These are phyloP conservation scores for Cercospora nicotianae DNA, from an alignment of 2,329 filamentous ascomycete genomes.

Conservation along the genomic window DNA sequence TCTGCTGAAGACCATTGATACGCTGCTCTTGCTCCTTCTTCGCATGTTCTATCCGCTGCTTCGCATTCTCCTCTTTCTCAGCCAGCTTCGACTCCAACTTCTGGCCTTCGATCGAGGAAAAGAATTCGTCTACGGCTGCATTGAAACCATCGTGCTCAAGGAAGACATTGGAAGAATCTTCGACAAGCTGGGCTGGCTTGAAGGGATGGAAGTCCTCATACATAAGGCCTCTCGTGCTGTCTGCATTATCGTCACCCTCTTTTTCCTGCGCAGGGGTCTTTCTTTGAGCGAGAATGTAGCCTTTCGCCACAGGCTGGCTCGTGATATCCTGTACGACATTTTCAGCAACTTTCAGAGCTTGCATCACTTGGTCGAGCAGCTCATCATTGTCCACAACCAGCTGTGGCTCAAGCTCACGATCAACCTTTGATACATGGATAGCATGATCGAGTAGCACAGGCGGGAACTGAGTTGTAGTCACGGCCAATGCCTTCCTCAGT, in stretches of 20 bases:
- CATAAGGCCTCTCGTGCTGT: conserved; percentile 54
- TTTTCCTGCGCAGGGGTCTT: conserved; percentile 26
- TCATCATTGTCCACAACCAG: conserved; percentile 67
- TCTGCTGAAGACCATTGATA: conserved; percentile 77
- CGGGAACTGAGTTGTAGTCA: conserved; percentile 84
- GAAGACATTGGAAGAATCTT: conserved; percentile 64
- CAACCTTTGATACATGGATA: conserved; percentile 68
- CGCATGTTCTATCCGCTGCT: conserved; percentile 81
- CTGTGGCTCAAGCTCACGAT: conserved; percentile 65
- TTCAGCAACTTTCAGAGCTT: conserved; percentile 68
- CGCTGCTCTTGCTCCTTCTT: conserved; percentile 79
- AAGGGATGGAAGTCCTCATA: conserved; percentile 98
- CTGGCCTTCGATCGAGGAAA: conserved; percentile 92
- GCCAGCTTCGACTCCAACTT: conserved; percentile 80
- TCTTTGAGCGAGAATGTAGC: conserved; percentile 82
- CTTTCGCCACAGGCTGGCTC: conserved; percentile 64
- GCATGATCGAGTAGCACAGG: conserved; percentile 86
- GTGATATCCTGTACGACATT: conserved; percentile 69
- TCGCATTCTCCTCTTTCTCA: conserved; percentile 78
- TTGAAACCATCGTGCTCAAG: conserved; percentile 84
- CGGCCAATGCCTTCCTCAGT: conserved; percentile 75
- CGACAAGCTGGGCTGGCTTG: conserved; percentile 73
- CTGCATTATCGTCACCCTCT: conserved; percentile 40
- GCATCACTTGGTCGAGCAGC: conserved; percentile 66
- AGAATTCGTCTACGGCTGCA: conserved; percentile 92